phyloP scores from a whole-genome alignment of 2,329 filamentous ascomycete genomes.

The Apiospora phragmitis region DNA sequence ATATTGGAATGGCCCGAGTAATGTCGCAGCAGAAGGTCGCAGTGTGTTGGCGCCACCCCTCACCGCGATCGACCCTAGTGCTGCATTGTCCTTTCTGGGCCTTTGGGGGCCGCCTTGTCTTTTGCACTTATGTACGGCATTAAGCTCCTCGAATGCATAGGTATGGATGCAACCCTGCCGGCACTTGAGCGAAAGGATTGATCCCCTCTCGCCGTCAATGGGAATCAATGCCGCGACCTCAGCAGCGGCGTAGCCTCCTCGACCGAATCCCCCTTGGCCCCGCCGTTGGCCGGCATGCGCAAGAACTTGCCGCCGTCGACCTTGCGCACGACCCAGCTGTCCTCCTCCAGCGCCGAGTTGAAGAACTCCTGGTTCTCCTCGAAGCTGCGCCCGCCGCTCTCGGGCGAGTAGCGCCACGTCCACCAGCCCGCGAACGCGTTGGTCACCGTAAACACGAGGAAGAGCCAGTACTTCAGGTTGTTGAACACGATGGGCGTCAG shows the following conservation, averaged over 20 bases:
- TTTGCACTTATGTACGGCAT: background rate
- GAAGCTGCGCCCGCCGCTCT: constrained; percentile 58
- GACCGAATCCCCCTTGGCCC: background rate
- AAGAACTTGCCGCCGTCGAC: constrained; percentile 52
- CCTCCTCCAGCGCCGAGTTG: constrained; percentile 48
- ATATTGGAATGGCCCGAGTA: background rate
- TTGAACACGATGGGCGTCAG: constrained; percentile 61
- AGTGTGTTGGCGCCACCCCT: background rate
- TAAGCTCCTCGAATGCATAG: background rate
- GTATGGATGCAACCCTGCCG: background rate
- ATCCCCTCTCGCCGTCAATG: background rate
- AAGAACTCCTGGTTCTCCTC: constrained; percentile 64
- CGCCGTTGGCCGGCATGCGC: constrained; percentile 21
- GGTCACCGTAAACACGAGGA: constrained; percentile 54
- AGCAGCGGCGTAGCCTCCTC: constrained; percentile 3
- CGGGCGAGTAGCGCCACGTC: constrained; percentile 52
- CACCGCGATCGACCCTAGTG: background rate
- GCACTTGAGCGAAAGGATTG: background rate
- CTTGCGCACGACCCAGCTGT: constrained; percentile 53
- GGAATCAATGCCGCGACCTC: background rate
- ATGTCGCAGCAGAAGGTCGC: background rate
- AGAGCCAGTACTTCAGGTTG: constrained; percentile 58
- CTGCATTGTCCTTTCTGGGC: background rate
- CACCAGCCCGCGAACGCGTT: constrained; percentile 55
- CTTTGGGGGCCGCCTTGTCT: background rate